Evolutionary conservation across 768 basidiomycete genomes (phyloP).

Genomic region (Xerocomellus amylosporus): DNA sequence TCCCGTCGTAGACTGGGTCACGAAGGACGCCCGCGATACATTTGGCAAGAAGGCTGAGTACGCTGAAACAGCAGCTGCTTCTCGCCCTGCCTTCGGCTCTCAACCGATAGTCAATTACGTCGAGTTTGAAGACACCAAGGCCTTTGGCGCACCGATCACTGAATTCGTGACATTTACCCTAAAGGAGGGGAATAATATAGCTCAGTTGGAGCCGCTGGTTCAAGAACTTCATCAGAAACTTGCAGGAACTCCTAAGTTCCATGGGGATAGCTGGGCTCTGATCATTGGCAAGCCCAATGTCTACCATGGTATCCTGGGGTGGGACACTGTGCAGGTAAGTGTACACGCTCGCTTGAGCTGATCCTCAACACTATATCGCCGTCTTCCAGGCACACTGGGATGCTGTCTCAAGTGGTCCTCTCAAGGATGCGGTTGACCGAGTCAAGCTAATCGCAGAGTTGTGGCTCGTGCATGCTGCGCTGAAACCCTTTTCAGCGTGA

Average conservation of each 20-base stretch:
- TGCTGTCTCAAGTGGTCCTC: slow-evolving; percentile 29
- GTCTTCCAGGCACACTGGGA: slow-evolving; percentile 34
- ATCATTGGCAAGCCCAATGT: slow-evolving; percentile 17
- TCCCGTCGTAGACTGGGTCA: slow-evolving; percentile 24
- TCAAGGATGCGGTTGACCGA: slow-evolving; percentile 27
- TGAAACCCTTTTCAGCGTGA: slow-evolving; percentile 15
- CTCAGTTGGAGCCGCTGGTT: slow-evolving; percentile 22
- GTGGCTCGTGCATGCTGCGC: slow-evolving; percentile 31
- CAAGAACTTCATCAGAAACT: slow-evolving; percentile 21
- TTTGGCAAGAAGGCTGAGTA: slow-evolving; percentile 13
- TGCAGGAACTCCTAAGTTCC: slow-evolving; percentile 19
- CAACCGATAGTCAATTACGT: slow-evolving; percentile 16
- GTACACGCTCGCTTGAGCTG: not conserved
- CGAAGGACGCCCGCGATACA: slow-evolving; percentile 18
- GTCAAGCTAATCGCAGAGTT: slow-evolving; percentile 28
- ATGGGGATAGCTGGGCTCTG: slow-evolving; percentile 32
- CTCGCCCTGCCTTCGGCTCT: slow-evolving; percentile 18
- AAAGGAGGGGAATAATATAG: slow-evolving; percentile 21
- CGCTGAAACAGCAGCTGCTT: not conserved
- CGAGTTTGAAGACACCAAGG: slow-evolving; percentile 22
- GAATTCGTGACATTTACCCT: slow-evolving; percentile 36
- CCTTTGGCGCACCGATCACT: slow-evolving; percentile 28
- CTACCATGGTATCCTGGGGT: slow-evolving; percentile 35
- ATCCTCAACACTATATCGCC: not conserved
- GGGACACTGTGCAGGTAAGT: slow-evolving; percentile 36